Percentiles rank a stretch among this genome's conserved stretches.
phyloP scores from a whole-genome alignment of 1,284 basidiomycete genomes.

The Ceratobasidium papillatum region DNA sequence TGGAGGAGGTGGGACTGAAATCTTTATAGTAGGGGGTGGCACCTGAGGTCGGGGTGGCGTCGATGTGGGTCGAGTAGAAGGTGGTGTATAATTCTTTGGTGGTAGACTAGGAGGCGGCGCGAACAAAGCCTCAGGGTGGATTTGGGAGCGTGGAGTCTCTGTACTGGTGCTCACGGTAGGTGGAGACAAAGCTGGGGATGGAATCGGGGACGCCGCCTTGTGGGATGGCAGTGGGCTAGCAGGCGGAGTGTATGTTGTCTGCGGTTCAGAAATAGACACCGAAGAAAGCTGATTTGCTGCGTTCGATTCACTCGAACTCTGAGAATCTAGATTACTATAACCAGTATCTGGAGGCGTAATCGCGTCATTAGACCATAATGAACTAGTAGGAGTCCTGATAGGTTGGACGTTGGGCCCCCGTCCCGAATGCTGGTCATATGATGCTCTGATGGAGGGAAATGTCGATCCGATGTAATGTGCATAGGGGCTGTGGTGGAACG shows the following conservation, averaged over 20 bases:
- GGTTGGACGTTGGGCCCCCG: too few relatives aligned
- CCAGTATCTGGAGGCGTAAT: background rate
- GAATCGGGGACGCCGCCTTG: background rate
- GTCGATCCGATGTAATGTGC: too few relatives aligned
- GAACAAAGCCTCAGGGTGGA: too few relatives aligned
- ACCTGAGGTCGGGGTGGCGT: background rate
- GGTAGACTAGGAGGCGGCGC: background rate
- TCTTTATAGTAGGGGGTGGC: conserved; percentile 7
- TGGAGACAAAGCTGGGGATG: background rate
- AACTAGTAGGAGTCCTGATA: background rate
- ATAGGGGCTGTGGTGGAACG: too few relatives aligned
- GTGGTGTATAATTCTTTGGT: conserved; percentile 24
- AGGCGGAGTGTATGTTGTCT: conserved; percentile 17
- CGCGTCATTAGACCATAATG: background rate
- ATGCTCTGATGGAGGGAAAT: too few relatives aligned
- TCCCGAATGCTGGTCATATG: background rate
- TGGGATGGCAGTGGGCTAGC: conserved; percentile 14
- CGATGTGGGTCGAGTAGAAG: background rate
- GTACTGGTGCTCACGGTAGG: background rate
- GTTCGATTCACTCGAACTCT: conserved; percentile 3
- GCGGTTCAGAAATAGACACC: background rate
- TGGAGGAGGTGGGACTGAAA: conserved; percentile 62
- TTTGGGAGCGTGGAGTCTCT: background rate
- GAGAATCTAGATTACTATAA: conserved; percentile 6
- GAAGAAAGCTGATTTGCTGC: background rate